Base-by-base conservation (phyloP, 2,329 filamentous ascomycete genomes). In the Zasmidium angulare region DNA sequence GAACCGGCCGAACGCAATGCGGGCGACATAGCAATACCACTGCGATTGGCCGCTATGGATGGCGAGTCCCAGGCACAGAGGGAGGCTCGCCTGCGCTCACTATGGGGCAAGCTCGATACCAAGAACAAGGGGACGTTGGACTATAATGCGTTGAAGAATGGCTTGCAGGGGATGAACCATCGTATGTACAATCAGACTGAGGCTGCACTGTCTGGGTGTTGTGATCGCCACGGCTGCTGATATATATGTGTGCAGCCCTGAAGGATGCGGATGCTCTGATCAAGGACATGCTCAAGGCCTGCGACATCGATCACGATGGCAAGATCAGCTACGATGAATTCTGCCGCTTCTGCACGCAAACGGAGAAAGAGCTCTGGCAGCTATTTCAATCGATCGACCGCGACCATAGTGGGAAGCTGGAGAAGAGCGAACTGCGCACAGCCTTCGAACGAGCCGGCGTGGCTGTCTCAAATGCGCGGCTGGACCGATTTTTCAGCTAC, bases 311-410 rank as follows among this genome's bases (percentile, higher is more conserved):
- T 72, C 86, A 87, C 23, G 92, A 98, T 75, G 91, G 93, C 64
- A 88, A 87, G 71, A 98, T 99, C 68, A 89, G 96, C 76, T 97
- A 91, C 74, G 85, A 92, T 78, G 95, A 99, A 79, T 99, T 99
- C 72, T 88, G 88, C 65, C 83, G 81, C 46, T 98, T 98, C 72
- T 91, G 98, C 71, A 85, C 93, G 70, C 84, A 90, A 60, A 92
- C 95, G 46, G 95, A 99, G 76, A 84, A 84, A 61, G 89, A 97
- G 74, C 85, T 99, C 12, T 88, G 86, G 75, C 76, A 83, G 55
- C 85, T 99, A 21, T 99, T 99, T 78, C 83, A 86, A 68, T 87
- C 85, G 64, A 97, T 99, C 70, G 95, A 99, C 74, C 84, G 83
- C 66, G 89, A 98, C 74, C 81, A 87, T 64, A 90, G 96, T 75